Evolutionary conservation across 2,329 filamentous ascomycete species (phyloP).

Genomic region (Zasmidium cellare): DNA sequence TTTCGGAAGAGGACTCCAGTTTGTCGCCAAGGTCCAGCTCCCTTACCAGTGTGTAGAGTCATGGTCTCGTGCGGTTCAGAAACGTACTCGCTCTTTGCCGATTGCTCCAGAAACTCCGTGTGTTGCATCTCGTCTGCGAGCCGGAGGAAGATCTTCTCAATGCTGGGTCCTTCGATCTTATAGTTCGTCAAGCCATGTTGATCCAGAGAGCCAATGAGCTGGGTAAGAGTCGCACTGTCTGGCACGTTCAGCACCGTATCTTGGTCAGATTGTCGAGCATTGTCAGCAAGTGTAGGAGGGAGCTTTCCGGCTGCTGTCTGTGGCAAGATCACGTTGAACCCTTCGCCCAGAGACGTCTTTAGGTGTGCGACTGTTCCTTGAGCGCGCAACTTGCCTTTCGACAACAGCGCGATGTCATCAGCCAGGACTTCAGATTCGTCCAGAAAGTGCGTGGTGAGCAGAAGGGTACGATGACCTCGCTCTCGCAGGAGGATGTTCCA

Average conservation of each 20-base stretch:
- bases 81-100: slow-evolving; percentile 1
- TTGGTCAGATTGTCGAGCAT: neutral
- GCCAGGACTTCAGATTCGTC: slow-evolving; percentile 86
- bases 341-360: slow-evolving; percentile 75
- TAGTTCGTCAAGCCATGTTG: slow-evolving; percentile 67
- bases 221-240: slow-evolving; percentile 12
- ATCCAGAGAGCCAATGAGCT: slow-evolving; percentile 52
- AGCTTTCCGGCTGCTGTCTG: neutral
- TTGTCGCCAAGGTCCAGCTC: slow-evolving; percentile 53
- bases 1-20: slow-evolving; percentile 72
- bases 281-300: neutral
- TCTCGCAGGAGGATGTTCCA: slow-evolving; percentile 89
- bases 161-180: slow-evolving; percentile 79
- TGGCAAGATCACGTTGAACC: slow-evolving; percentile 64
- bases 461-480: slow-evolving; percentile 73
- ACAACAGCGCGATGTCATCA: slow-evolving; percentile 82
- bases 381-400: slow-evolving; percentile 76
- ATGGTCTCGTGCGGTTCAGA: slow-evolving; percentile 7
- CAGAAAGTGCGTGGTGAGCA: slow-evolving; percentile 86
- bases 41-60: slow-evolving; percentile 19
- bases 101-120: slow-evolving; percentile 1
- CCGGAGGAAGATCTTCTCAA: slow-evolving; percentile 85
- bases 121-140: slow-evolving; percentile 69
- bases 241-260: slow-evolving; percentile 7
- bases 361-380: slow-evolving; percentile 80